Conservation (phyloP, 306 rosid species). For the Cicer judaicum region DNA sequence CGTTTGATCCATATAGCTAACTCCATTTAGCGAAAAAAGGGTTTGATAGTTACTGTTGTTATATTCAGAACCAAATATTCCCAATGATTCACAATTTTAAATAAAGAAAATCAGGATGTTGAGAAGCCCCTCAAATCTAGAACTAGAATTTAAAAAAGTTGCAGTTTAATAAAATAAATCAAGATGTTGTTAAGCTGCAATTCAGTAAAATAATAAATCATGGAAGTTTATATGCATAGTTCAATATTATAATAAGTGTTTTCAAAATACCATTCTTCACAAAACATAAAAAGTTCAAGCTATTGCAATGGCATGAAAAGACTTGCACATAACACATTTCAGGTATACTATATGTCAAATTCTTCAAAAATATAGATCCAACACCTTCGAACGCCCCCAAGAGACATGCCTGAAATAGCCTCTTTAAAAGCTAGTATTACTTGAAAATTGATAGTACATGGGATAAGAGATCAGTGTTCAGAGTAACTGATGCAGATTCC, state of each 20-base stretch:
- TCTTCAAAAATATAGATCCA: conserved; percentile 43
- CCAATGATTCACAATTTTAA: conserved; percentile 28
- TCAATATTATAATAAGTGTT: conserved; percentile 8
- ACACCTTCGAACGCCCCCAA: conserved; percentile 91
- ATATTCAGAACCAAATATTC: neutral
- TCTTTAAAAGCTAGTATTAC: conserved; percentile 97
- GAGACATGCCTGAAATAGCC: conserved; percentile 88
- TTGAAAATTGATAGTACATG: conserved; percentile 53
- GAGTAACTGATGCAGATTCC: conserved; percentile 12
- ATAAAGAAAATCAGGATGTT: conserved; percentile 20
- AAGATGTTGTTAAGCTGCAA: conserved; percentile 6
- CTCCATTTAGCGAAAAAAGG: neutral
- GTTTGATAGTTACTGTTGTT: neutral
- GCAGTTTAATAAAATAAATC: conserved; percentile 22
- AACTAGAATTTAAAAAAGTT: conserved; percentile 31
- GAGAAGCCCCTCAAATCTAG: neutral
- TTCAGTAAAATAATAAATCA: conserved; percentile 35
- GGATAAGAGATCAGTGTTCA: conserved; percentile 26
- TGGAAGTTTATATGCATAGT: conserved; percentile 3
- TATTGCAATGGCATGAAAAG: conserved; percentile 4
- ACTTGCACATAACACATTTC: conserved; percentile 27
- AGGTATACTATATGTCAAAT: conserved; percentile 12
- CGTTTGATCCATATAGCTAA: neutral
- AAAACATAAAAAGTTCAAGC: neutral
- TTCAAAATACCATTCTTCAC: conserved; percentile 21